Evolutionary conservation across 805 yeast species (phyloP).

Genomic region (Metschnikowia continentalis): DNA sequence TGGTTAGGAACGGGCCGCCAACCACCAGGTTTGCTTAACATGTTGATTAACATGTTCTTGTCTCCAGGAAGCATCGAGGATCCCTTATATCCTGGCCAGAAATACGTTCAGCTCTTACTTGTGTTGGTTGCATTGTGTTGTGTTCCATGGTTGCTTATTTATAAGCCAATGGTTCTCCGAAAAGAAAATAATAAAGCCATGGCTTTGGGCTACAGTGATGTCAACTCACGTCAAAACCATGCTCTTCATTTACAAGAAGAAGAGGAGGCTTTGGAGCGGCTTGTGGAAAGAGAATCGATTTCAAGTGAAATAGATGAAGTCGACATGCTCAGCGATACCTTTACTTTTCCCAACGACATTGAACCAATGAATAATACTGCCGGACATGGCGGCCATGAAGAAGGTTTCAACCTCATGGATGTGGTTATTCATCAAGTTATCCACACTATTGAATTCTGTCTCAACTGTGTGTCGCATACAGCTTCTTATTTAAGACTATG

Average conservation of each 20-base stretch:
- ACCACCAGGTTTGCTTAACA: conserved; percentile 71
- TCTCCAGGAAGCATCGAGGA: conserved; percentile 69
- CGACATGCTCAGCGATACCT: conserved; percentile 17
- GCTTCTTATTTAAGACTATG: conserved; percentile 74
- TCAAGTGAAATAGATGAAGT: conserved; percentile 11
- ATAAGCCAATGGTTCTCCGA: conserved; percentile 54
- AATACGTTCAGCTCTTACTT: conserved; percentile 53
- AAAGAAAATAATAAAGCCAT: conserved; percentile 30
- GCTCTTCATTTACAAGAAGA: conserved; percentile 38
- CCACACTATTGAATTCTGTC: conserved; percentile 75
- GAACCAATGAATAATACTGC: conserved; percentile 33
- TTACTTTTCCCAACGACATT: conserved; percentile 33
- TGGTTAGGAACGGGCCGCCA: conserved; percentile 60
- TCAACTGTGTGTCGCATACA: conserved; percentile 75
- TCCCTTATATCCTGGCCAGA: conserved; percentile 62
- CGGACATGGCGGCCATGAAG: conserved; percentile 31
- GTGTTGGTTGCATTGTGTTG: conserved; percentile 59
- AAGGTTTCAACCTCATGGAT: conserved; percentile 51
- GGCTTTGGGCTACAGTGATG: conserved; percentile 35
- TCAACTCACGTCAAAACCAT: conserved; percentile 29
- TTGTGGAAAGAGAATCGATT: conserved; percentile 5
- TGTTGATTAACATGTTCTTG: conserved; percentile 72
- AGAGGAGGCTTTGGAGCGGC: conserved; percentile 23
- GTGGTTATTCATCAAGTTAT: conserved; percentile 75
- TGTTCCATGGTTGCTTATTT: conserved; percentile 69